Base-by-base conservation (phyloP, 495 filamentous ascomycete genomes). In the Usnea hakonensis region DNA sequence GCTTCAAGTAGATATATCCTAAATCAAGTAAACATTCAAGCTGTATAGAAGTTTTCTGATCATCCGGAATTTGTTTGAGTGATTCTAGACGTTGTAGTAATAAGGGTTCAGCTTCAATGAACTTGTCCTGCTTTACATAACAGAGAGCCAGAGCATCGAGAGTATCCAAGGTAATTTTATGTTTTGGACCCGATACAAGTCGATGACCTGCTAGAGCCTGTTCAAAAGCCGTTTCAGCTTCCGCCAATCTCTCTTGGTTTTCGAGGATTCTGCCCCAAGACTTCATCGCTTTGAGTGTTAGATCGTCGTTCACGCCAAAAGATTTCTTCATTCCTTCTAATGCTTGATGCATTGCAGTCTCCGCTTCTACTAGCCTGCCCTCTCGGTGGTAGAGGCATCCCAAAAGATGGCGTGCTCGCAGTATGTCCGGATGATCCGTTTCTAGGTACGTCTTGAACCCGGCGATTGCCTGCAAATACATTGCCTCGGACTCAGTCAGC, bases 81-180 rank as follows among this genome's bases (percentile, higher is more conserved):
- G n/a, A n/a, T n/a, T n/a, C n/a, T n/a, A n/a, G n/a, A n/a, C n/a
- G n/a, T n/a, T n/a, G n/a, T n/a, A n/a, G n/a, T n/a, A n/a, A 77
- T 64, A 75, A 72, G 54, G 69, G 50, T 64, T 77, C 74, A 63
- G 77, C 72, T 65, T 77, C 67, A 1, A 65, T 53, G 61, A 74
- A 62, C 68, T 74, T 76, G n/a, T 71, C 73, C 59, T 76, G 73
- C 46, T 71, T 21, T 0, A 0, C 0, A 61, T 74, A 77, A 60
- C 79, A 69, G 63, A 0, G n/a, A 0, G 66, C 70, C 66, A 80
- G 67, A 63, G 76, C 74, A 56, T 71, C 62, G 55, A 73, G 60
- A 40, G 64, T 70, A 23, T 60, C 9, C 5, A 72, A 64, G 7
- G 69, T 72, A 35, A 63, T 67, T 21, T 33, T 48, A 56, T 73